phyloP scores from a whole-genome alignment of 805 yeast genomes.

The Torulaspora indica region DNA sequence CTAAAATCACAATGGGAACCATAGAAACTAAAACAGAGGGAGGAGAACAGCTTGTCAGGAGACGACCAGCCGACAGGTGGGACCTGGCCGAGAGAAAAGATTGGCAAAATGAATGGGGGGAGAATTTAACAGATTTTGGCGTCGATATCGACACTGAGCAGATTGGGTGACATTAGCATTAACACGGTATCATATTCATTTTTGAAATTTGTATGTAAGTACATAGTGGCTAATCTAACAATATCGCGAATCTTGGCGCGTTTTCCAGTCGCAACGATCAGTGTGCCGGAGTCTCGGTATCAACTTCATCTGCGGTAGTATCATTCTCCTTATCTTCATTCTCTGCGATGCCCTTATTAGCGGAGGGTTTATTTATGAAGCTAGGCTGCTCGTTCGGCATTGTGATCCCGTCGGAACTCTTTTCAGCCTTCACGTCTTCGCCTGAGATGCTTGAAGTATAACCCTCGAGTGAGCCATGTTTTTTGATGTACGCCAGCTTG shows the following conservation, averaged over 20 bases:
- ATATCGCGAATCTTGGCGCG: not conserved
- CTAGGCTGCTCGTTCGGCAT: not conserved
- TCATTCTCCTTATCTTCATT: conserved; percentile 34
- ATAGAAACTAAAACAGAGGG: conserved; percentile 20
- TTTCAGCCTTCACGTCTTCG: not conserved
- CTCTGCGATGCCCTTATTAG: conserved; percentile 11
- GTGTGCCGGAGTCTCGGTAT: conserved; percentile 37
- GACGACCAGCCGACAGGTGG: conserved; percentile 36
- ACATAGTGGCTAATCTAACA: conserved; percentile 5
- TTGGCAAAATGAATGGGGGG: conserved; percentile 84
- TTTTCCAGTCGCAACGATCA: not conserved
- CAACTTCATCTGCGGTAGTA: conserved; percentile 44
- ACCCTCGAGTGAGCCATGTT: conserved; percentile 21
- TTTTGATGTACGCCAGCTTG: conserved; percentile 21
- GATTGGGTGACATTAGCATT: not conserved
- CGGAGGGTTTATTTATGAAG: not conserved
- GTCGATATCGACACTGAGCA: conserved; percentile 70
- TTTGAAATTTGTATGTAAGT: conserved; percentile 4
- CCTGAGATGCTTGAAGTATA: not conserved
- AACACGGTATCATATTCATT: not conserved
- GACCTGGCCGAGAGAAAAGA: conserved; percentile 39
- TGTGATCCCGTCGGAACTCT: not conserved
- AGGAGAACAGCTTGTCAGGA: conserved; percentile 35
- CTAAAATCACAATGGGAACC: conserved; percentile 17
- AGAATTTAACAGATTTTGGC: conserved; percentile 75